Percentiles rank a stretch among this genome's conserved stretches.
Conservation (phyloP, 2,329 filamentous ascomycete species). For the Zymoseptoria brevis region DNA sequence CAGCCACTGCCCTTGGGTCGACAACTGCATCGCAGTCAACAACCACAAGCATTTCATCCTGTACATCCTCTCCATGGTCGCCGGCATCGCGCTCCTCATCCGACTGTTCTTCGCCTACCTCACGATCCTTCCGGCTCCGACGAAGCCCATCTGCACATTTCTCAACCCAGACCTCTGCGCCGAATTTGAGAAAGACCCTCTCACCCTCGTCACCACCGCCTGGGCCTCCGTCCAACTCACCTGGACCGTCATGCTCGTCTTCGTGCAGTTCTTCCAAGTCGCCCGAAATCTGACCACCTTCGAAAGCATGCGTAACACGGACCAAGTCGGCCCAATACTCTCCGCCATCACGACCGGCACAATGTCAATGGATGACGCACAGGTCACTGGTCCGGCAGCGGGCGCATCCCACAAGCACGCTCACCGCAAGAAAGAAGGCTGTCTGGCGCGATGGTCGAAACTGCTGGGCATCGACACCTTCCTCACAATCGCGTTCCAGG, state of each 20-base stretch:
- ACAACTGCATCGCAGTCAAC: constrained; percentile 92
- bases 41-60: constrained; percentile 94
- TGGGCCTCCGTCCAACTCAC: constrained; percentile 81
- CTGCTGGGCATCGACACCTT: constrained; percentile 89
- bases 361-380: constrained; percentile 57
- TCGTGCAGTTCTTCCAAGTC: constrained; percentile 88
- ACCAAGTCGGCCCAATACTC: constrained; percentile 52
- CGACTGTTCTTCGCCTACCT: constrained; percentile 59
- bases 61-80: constrained; percentile 70
- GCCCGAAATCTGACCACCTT: constrained; percentile 90
- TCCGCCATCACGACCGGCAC: constrained; percentile 68
- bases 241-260: constrained; percentile 95
- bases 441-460: constrained; percentile 70
- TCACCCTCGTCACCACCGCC: constrained; percentile 67
- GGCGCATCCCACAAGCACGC: constrained; percentile 32
- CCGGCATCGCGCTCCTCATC: constrained; percentile 66
- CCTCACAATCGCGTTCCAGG: constrained; percentile 77
- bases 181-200: constrained; percentile 71
- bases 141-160: constrained; percentile 57
- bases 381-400: constrained; percentile 59
- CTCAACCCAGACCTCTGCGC: constrained; percentile 68
- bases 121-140: constrained; percentile 41
- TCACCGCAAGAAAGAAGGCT: constrained; percentile 54
- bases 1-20: constrained; percentile 95
- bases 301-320: constrained; percentile 81